phyloP scores from a whole-genome alignment of 169 alveolate species.

The Eimeria brunetti region DNA sequence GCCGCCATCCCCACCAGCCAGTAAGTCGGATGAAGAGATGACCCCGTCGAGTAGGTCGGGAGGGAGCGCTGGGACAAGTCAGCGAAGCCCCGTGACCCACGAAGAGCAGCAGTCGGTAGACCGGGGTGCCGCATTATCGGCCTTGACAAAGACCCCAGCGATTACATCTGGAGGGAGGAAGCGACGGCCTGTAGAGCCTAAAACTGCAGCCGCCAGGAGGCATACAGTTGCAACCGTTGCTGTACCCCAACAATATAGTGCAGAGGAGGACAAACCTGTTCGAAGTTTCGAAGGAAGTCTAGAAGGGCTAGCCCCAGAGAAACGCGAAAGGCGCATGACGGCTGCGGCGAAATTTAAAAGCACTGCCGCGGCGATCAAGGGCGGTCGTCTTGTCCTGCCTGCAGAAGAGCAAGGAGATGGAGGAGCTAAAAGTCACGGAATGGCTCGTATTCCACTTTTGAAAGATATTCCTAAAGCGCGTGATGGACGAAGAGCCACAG shows the following conservation, averaged over 20 bases:
- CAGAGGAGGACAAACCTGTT: neutral
- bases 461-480: conserved; percentile 31
- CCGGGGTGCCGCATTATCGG: neutral
- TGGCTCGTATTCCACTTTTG: neutral
- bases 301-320: neutral
- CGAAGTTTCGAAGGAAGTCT: neutral
- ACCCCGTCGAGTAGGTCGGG: neutral
- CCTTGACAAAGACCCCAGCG: neutral
- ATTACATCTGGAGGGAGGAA: neutral
- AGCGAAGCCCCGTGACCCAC: neutral
- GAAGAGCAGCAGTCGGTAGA: conserved; percentile 7
- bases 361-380: conserved; percentile 44
- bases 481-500: conserved; percentile 30
- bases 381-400: conserved; percentile 17
- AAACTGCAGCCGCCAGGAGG: conserved; percentile 11
- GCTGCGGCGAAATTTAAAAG: conserved; percentile 14
- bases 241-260: neutral
- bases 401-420: conserved; percentile 11
- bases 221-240: neutral
- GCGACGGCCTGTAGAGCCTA: conserved; percentile 15
- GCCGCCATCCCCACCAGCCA: conserved; percentile 49
- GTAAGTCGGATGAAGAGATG: conserved; percentile 23
- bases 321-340: conserved; percentile 36
- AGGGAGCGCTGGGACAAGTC: neutral
- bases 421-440: conserved; percentile 25